phyloP scores from a whole-genome alignment of 1,284 basidiomycete species.

The Ustilago curta region DNA sequence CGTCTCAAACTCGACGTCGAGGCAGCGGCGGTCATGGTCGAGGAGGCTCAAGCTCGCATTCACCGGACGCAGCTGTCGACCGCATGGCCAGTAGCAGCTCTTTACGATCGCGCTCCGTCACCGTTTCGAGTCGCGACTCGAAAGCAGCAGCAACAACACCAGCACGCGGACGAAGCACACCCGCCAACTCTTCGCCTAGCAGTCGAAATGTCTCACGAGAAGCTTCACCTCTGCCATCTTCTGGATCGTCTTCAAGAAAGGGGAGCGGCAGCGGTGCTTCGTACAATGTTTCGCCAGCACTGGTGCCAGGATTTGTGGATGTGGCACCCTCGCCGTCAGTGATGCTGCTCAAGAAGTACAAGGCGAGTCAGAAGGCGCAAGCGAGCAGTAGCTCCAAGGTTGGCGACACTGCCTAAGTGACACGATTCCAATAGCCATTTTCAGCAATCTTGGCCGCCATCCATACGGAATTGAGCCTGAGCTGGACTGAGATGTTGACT shows the following conservation, averaged over 20 bases:
- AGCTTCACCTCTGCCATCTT: slow-evolving; percentile 16
- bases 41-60: slow-evolving; percentile 14
- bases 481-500: not conserved
- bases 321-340: slow-evolving; percentile 14
- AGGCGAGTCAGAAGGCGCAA: slow-evolving; percentile 20
- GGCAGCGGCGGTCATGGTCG: not conserved
- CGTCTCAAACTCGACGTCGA: slow-evolving; percentile 4
- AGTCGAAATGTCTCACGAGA: slow-evolving; percentile 29
- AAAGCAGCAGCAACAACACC: not conserved
- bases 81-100: not conserved
- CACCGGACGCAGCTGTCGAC: slow-evolving; percentile 4
- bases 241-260: slow-evolving; percentile 1
- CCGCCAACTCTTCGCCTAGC: slow-evolving; percentile 9
- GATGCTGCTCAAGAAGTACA: slow-evolving; percentile 27
- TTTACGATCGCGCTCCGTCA: slow-evolving; percentile 19
- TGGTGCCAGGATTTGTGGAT: slow-evolving; percentile 26
- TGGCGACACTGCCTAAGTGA: not conserved
- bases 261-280: not conserved
- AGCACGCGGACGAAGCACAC: slow-evolving; percentile 6
- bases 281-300: slow-evolving; percentile 17
- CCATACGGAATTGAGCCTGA: not conserved
- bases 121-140: slow-evolving; percentile 7
- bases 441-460: too few relatives aligned
- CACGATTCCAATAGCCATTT: too few relatives aligned
- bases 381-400: not conserved